phyloP scores from a whole-genome alignment of 1,284 basidiomycete species.

The Sporisorium exsertum region DNA sequence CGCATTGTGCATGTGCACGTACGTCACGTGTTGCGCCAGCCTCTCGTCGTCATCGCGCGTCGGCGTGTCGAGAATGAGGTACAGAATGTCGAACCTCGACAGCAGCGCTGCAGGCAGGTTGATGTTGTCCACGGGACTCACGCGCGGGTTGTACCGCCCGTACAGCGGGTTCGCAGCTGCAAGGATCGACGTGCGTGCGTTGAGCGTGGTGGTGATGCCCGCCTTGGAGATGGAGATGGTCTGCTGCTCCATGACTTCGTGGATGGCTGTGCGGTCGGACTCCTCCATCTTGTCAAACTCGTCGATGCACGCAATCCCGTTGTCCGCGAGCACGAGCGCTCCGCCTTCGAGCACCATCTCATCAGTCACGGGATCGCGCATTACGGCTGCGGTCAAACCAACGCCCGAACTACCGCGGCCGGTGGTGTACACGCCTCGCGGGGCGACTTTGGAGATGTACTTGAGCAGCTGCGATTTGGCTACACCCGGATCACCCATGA shows the following conservation, averaged over 20 bases:
- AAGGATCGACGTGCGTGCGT: conserved; percentile 97
- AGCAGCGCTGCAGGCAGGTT: conserved; percentile 96
- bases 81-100: conserved; percentile 95
- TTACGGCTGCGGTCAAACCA: conserved; percentile 97
- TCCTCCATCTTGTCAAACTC: conserved; percentile 99
- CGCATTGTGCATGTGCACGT: conserved; percentile 94
- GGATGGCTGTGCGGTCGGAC: conserved; percentile 94
- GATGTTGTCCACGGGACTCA: conserved; percentile 98
- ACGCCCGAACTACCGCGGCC: conserved; percentile 98
- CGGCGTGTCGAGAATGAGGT: conserved; percentile 96
- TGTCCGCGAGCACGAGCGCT: conserved; percentile 96
- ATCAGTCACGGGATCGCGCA: conserved; percentile 98
- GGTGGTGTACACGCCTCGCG: conserved; percentile 96
- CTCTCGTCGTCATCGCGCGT: conserved; percentile 93
- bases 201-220: conserved; percentile 97
- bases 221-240: conserved; percentile 99
- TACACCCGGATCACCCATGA: conserved; percentile 99
- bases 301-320: conserved; percentile 99
- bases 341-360: conserved; percentile 99
- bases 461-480: conserved; percentile 98
- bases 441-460: conserved; percentile 98
- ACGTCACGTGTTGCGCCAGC: conserved; percentile 94
- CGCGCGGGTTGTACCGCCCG: conserved; percentile 96
- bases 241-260: conserved; percentile 99
- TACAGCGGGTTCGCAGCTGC: conserved; percentile 98